Conservation (phyloP, 768 basidiomycete species). For the Boletus rubroflammeus region DNA sequence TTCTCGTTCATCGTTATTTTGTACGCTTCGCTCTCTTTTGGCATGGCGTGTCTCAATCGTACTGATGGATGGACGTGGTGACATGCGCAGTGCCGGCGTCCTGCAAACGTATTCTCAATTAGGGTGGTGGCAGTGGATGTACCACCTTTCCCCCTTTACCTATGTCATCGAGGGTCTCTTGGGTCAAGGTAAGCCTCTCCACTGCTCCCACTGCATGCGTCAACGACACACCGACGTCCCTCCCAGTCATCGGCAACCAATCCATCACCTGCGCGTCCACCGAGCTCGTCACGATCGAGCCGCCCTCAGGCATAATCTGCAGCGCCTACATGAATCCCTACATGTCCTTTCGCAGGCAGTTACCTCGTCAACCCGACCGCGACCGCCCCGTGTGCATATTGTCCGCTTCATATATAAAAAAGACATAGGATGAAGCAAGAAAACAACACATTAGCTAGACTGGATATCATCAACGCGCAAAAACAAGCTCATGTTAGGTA, state of each 20-base stretch:
- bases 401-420: constrained; percentile 42
- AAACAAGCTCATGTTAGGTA: not conserved
- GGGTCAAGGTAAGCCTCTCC: not conserved
- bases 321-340: constrained; percentile 47
- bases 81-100: constrained; percentile 10
- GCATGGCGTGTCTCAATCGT: not conserved
- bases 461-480: not conserved
- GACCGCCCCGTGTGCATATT: constrained; percentile 52
- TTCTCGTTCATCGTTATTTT: constrained; percentile 44
- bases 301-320: constrained; percentile 55
- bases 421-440: not conserved
- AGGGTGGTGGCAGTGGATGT: constrained; percentile 33
- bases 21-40: constrained; percentile 22
- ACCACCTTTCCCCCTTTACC: constrained; percentile 42
- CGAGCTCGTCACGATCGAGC: constrained; percentile 52
- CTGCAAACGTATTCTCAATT: constrained; percentile 33
- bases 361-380: constrained; percentile 56
- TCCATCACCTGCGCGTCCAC: constrained; percentile 44
- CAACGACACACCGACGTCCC: not conserved
- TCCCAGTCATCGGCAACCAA: constrained; percentile 40
- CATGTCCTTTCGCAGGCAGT: constrained; percentile 48
- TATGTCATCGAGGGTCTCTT: constrained; percentile 45
- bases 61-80: not conserved
- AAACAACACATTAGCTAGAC: not conserved
- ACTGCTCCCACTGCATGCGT: not conserved